phyloP scores from a whole-genome alignment of 148 eudicot genomes.

The Rheum nobile region DNA sequence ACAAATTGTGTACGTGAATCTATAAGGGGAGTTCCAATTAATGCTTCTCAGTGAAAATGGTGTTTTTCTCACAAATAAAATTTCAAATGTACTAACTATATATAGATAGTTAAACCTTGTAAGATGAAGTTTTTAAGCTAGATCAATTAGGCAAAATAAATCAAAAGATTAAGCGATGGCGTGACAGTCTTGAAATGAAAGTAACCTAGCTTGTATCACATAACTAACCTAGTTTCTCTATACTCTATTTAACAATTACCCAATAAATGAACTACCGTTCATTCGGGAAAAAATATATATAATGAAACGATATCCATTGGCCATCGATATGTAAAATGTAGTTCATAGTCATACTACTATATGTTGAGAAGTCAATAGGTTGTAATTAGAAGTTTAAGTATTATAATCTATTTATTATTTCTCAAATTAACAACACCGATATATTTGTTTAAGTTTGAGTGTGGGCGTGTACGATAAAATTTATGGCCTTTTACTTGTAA shows the following conservation, averaged over 20 bases:
- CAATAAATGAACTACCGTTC: neutral
- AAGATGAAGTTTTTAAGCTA: too few species aligned
- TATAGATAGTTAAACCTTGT: too few species aligned
- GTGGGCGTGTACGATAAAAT: neutral
- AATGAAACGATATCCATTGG: neutral
- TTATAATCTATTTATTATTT: neutral
- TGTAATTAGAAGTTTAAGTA: neutral
- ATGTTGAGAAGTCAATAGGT: neutral
- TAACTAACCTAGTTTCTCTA: too few species aligned
- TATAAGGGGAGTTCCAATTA: neutral
- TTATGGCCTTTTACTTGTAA: neutral
- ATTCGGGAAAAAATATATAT: neutral
- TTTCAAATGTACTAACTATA: too few species aligned
- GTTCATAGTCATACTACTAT: neutral
- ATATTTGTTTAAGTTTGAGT: neutral
- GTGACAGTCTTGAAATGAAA: too few species aligned
- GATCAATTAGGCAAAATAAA: too few species aligned
- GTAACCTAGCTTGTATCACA: too few species aligned
- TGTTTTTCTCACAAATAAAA: too few species aligned
- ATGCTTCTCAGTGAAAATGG: neutral
- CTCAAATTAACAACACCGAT: neutral
- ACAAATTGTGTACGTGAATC: too few species aligned
- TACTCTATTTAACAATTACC: neutral
- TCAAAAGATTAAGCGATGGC: too few species aligned
- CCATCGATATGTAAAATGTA: neutral